These are phyloP conservation scores for Agrostemma githago DNA, from an alignment of 148 eudicot species.

Conservation along the genomic window DNA sequence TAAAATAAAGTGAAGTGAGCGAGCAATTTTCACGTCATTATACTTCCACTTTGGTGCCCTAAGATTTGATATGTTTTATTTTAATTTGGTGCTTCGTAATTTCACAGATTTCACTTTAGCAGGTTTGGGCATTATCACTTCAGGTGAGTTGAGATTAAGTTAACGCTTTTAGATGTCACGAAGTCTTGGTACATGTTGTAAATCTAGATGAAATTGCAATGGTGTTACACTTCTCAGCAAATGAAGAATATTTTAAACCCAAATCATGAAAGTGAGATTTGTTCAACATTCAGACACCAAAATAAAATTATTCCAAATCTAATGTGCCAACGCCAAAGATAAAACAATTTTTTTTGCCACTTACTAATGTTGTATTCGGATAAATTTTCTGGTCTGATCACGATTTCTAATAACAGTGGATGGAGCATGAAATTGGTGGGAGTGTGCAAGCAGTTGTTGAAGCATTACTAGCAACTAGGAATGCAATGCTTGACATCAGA, in stretches of 20 bases:
- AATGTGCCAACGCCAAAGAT: too few relatives aligned
- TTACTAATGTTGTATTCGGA: not conserved
- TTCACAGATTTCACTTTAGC: not conserved
- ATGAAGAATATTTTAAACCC: not conserved
- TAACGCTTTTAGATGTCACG: not conserved
- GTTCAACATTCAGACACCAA: not conserved
- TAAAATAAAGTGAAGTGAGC: too few relatives aligned
- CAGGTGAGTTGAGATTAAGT: not conserved
- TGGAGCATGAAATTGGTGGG: conserved; percentile 45
- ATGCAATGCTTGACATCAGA: conserved; percentile 80
- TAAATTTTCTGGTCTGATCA: not conserved
- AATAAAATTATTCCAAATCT: too few relatives aligned
- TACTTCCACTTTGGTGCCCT: not conserved
- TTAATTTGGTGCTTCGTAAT: not conserved
- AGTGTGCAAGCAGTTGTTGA: conserved; percentile 53
- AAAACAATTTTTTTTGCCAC: not conserved
- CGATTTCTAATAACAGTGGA: conserved; percentile 51
- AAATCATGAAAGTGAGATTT: not conserved
- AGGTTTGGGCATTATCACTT: not conserved
- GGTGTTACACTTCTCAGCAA: too few relatives aligned
- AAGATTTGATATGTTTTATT: not conserved
- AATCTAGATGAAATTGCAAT: not conserved
- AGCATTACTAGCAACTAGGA: conserved; percentile 70
- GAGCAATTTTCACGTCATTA: too few relatives aligned
- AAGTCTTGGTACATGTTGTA: not conserved